Conservation (phyloP, 371 early-diverging fungal species). For the Cokeromyces recurvatus region DNA sequence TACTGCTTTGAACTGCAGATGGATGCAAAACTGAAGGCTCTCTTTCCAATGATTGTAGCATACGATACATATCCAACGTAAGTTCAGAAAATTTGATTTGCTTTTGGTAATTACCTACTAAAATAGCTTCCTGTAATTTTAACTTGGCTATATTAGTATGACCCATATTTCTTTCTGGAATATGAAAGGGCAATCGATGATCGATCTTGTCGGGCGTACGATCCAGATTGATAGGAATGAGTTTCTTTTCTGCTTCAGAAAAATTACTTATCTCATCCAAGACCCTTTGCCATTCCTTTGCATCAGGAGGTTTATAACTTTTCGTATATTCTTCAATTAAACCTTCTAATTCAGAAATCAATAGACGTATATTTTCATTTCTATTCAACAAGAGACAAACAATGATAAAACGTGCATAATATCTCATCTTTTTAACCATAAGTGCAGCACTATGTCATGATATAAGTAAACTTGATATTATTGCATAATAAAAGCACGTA, state of each 20-base stretch:
- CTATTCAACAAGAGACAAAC: slow-evolving; percentile 89
- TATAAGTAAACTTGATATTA: background rate
- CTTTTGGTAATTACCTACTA: slow-evolving; percentile 87
- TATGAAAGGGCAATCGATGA: slow-evolving; percentile 57
- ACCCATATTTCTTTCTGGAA: slow-evolving; percentile 48
- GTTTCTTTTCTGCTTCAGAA: slow-evolving; percentile 85
- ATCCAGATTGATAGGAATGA: slow-evolving; percentile 68
- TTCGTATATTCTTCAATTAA: slow-evolving; percentile 86
- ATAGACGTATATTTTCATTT: slow-evolving; percentile 66
- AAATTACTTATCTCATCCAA: slow-evolving; percentile 87
- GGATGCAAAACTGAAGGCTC: slow-evolving; percentile 17
- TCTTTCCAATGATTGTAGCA: slow-evolving; percentile 81
- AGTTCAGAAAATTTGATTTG: slow-evolving; percentile 95
- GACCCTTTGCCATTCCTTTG: slow-evolving; percentile 91
- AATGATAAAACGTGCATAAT: slow-evolving; percentile 94
- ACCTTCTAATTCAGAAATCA: slow-evolving; percentile 76
- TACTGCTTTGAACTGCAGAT: slow-evolving; percentile 13
- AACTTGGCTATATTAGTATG: slow-evolving; percentile 24
- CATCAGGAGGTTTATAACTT: slow-evolving; percentile 83
- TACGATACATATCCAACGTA: slow-evolving; percentile 93
- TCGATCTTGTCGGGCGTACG: slow-evolving; percentile 54
- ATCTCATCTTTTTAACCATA: slow-evolving; percentile 94
- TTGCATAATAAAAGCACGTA: background rate
- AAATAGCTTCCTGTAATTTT: slow-evolving; percentile 86
- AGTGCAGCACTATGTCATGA: slow-evolving; percentile 64